Evolutionary conservation across 2,329 filamentous ascomycete genomes (phyloP).

Genomic region (Pseudogymnoascus sp.): DNA sequence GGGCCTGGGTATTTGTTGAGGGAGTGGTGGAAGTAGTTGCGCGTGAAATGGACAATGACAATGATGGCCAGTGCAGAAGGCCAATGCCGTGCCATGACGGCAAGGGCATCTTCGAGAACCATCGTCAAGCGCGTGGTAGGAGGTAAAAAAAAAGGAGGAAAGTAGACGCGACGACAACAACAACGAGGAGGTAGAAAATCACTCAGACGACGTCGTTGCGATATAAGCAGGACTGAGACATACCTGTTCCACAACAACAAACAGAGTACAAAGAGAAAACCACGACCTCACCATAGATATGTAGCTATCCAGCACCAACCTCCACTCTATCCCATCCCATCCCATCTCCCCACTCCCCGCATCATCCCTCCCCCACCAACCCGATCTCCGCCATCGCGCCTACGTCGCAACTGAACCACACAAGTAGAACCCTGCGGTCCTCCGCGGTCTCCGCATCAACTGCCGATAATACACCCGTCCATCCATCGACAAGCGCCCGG

Average conservation of each 20-base stretch:
- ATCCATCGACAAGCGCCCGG: not conserved
- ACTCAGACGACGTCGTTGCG: not conserved
- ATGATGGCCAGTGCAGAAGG: constrained; percentile 32
- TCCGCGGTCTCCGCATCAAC: not conserved
- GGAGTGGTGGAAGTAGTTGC: constrained; percentile 48
- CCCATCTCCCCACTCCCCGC: not conserved
- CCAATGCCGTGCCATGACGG: constrained; percentile 36
- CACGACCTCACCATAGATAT: not conserved
- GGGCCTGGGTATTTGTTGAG: constrained; percentile 69
- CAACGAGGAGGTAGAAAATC: not conserved
- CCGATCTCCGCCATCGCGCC: not conserved
- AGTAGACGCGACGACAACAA: not conserved
- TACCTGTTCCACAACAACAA: not conserved
- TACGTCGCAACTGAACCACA: not conserved
- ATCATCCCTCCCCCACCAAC: not conserved
- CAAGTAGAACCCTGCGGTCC: not conserved
- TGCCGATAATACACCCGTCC: not conserved
- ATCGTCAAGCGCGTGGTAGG: constrained; percentile 14
- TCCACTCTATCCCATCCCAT: not conserved
- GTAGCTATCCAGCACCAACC: not conserved
- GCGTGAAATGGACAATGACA: constrained; percentile 38
- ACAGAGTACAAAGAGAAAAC: not conserved
- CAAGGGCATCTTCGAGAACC: constrained; percentile 20
- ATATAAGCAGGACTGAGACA: not conserved
- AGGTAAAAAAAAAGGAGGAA: not conserved